Base-by-base conservation (phyloP, 345 rosid genomes). In the Brassica napus region DNA sequence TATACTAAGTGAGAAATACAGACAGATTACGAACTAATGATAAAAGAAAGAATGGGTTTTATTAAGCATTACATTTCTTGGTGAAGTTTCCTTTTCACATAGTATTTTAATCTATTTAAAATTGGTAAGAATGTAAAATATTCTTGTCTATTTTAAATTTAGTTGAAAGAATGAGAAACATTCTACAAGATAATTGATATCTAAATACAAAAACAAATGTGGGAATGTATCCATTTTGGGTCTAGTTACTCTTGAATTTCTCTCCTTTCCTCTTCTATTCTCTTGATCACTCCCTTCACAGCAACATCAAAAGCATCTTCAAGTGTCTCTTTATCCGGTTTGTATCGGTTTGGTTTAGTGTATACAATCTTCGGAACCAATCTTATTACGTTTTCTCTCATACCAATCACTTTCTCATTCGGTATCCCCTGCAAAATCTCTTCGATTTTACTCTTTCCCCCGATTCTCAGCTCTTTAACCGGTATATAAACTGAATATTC, bases 231-330 rank as follows among this genome's bases (percentile, higher is more conserved):
- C n/a, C 14, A 9, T 67, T 18, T 3, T 26, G 4, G 15, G 16
- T 12, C 69, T 67, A 60, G 3, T 9, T 44, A 73, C 5, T 65
- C 65, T 28, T 64, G 62, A 37, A 21, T 10, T 34, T 71, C 58
- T 77, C 69, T 72, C 80, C 78, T 81, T 47, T 66, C 62, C 21
- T 49, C 63, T 39, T 77, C 54, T 1, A 85, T 78, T 68, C 88
- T 85, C 58, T 77, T 69, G 2, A 86, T 34, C 23, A 84, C 77
- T 59, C 82, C 73, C 10, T 73, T 77, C 14, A 90, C 63, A 9
- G 94, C 88, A 15, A 87, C 16, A 67, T 84, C 83, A 62, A 88
- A 81, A 47, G 92, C 88, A 84, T 88, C 94, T 47, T 84, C 88
- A 35, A 81, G 15, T 4, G n/a, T 49, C 23, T 72, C 75, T 23